Conservation (phyloP, 2,329 filamentous ascomycete species). For the Aspergillus sojae region DNA sequence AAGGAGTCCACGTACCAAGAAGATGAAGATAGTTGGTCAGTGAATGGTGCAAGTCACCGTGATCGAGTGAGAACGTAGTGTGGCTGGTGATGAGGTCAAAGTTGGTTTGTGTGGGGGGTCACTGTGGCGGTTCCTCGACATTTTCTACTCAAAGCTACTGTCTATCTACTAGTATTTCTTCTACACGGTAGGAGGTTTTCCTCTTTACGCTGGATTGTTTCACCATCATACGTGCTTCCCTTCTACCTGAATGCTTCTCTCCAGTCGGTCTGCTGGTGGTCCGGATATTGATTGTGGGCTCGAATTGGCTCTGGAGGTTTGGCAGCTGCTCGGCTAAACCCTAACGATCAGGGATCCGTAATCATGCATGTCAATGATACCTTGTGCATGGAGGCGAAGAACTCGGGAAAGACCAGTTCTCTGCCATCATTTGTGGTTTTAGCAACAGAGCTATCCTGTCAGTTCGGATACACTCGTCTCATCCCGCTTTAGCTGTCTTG, state of each 20-base stretch:
- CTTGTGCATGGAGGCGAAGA: no score
- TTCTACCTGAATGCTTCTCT: not conserved
- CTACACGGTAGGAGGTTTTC: not conserved
- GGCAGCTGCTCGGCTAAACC: conserved; percentile 44
- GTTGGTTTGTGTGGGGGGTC: conserved; percentile 5
- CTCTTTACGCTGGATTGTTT: not conserved
- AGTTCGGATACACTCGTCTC: no score
- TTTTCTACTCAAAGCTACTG: not conserved
- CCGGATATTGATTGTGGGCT: conserved; percentile 6
- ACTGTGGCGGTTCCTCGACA: not conserved
- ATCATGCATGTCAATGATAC: not conserved
- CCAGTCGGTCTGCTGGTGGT: not conserved
- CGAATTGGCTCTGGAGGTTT: conserved; percentile 20
- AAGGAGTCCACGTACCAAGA: not conserved
- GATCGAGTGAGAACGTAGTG: not conserved
- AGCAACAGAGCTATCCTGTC: no score
- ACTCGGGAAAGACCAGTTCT: no score
- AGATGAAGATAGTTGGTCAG: not conserved
- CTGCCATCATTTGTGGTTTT: no score
- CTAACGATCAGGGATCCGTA: conserved; percentile 26
- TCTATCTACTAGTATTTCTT: not conserved
- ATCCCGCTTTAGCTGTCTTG: no score
- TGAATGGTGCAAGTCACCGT: not conserved
- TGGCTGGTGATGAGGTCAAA: not conserved
- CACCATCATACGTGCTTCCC: not conserved